Conservation (phyloP, 768 basidiomycete genomes). For the Galerina sulciceps region DNA sequence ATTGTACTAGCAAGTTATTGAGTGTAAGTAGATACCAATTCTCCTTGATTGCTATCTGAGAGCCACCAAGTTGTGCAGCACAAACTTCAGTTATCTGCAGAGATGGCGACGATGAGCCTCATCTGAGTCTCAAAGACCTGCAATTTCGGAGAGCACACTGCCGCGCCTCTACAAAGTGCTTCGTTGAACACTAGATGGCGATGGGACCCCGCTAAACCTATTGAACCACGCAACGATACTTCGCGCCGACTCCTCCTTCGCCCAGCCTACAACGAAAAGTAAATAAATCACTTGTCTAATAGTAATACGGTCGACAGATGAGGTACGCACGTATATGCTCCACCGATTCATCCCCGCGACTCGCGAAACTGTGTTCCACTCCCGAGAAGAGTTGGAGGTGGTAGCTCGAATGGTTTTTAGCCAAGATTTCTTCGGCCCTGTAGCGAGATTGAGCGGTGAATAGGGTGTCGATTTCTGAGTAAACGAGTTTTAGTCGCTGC, state of each 20-base stretch:
- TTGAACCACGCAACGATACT: constrained; percentile 56
- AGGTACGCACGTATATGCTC: constrained; percentile 42
- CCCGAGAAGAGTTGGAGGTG: constrained; percentile 63
- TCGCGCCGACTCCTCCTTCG: constrained; percentile 61
- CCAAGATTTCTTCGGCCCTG: constrained; percentile 58
- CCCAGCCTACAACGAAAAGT: constrained; percentile 50
- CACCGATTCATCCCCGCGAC: constrained; percentile 47
- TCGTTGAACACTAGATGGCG: no score
- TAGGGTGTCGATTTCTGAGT: constrained; percentile 53
- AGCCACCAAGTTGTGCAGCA: no score
- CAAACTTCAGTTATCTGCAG: no score
- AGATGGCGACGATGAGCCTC: no score
- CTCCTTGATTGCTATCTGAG: no score
- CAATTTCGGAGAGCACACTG: no score
- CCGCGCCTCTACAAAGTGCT: no score
- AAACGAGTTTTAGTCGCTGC: background rate
- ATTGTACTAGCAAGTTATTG: no score
- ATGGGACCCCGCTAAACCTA: constrained; percentile 34
- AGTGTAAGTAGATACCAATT: no score
- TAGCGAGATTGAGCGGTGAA: constrained; percentile 59
- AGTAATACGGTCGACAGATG: background rate
- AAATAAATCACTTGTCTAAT: background rate
- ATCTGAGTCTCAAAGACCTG: no score
- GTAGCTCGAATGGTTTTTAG: constrained; percentile 53
- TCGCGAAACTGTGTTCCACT: constrained; percentile 51